Conservation (phyloP, 805 yeast genomes). For the Schwanniomyces yamadae region DNA sequence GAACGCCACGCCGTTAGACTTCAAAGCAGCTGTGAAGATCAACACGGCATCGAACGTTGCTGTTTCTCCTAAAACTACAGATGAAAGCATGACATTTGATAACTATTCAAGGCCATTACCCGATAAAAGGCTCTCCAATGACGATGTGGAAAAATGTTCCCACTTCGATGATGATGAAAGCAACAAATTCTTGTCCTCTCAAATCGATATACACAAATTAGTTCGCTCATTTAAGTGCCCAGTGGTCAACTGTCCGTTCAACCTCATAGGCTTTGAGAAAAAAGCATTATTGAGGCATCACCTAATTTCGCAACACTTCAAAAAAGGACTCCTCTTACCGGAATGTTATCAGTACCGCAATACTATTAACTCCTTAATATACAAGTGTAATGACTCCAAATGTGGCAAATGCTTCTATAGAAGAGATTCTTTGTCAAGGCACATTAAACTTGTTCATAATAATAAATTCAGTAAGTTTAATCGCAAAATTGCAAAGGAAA, state of each 20-base stretch:
- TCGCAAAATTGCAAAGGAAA: slow-evolving; percentile 7
- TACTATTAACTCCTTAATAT: slow-evolving; percentile 10
- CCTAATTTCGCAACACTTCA: slow-evolving; percentile 23
- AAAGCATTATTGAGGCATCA: slow-evolving; percentile 31
- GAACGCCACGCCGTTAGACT: too few species aligned
- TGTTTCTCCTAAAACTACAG: too few species aligned
- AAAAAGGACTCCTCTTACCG: slow-evolving; percentile 14
- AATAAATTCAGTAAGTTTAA: slow-evolving; percentile 18
- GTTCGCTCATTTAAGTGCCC: slow-evolving; percentile 24
- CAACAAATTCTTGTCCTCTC: slow-evolving; percentile 20
- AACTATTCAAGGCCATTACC: too few species aligned
- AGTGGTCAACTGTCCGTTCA: slow-evolving; percentile 28
- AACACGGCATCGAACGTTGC: too few species aligned
- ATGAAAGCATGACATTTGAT: too few species aligned
- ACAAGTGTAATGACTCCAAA: slow-evolving; percentile 16
- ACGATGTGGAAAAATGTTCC: slow-evolving; percentile 4
- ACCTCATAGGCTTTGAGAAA: slow-evolving; percentile 27
- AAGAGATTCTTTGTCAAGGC: slow-evolving; percentile 54
- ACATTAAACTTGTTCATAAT: slow-evolving; percentile 49
- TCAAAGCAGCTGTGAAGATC: too few species aligned
- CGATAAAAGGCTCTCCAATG: neutral
- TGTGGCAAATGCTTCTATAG: slow-evolving; percentile 53
- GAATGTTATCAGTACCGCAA: slow-evolving; percentile 2
- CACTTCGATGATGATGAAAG: slow-evolving; percentile 8
- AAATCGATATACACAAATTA: slow-evolving; percentile 18